Evolutionary conservation across 2,329 filamentous ascomycete species (phyloP), one percentile per base, ranked within the genome.

Genomic region (Aspergillus sp.): DNA sequence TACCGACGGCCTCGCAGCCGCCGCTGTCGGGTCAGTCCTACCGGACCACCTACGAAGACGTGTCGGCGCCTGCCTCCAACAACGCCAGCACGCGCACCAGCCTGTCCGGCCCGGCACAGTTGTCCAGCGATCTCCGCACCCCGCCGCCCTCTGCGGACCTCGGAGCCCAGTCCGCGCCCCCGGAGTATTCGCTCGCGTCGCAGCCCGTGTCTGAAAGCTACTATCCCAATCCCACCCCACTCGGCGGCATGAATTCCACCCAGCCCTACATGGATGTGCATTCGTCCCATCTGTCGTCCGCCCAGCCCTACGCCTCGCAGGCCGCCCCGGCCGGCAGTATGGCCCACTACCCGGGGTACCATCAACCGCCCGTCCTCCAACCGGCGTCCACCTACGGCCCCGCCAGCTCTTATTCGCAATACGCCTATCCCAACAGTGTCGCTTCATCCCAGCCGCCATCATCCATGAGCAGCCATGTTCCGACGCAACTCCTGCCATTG

Each of bases 181-280:
- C 65, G 47, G 70, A 72, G 49, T 71, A 71, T 50, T 55, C 64
- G 40, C 62, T 70, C 16, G 62, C 65, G 4, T 70, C 63, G 34
- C 55, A 69, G 13, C 66, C 72, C 20, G 63, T 67, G 42, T 68
- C 65, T 48, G 71, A 76, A 40, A 64, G 68, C 32, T 79, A 78
- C 58, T 77, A 76, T 60, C 64, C 67, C 25, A 65, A 61, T 38
- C 67, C 69, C n/a, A 66, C 63, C 34, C 67, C 71, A 49, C 64
- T 71, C 56, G 63, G 69, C 66, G 78, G 71, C 74, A 96, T 97
- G 92, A 96, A 96, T 77, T 87, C 88, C 74, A 82, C 83, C 64
- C 83, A 85, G 66, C 80, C 85, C 62, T 93, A 96, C 64, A 89
- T 95, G 86, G 94, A 96, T 72, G 91, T 94, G 67, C 82, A 87